A percentile compares a stretch with the other conserved stretches of the same genome.
phyloP scores from a whole-genome alignment of 1,284 basidiomycete species.

The Rhodotorula sp. region DNA sequence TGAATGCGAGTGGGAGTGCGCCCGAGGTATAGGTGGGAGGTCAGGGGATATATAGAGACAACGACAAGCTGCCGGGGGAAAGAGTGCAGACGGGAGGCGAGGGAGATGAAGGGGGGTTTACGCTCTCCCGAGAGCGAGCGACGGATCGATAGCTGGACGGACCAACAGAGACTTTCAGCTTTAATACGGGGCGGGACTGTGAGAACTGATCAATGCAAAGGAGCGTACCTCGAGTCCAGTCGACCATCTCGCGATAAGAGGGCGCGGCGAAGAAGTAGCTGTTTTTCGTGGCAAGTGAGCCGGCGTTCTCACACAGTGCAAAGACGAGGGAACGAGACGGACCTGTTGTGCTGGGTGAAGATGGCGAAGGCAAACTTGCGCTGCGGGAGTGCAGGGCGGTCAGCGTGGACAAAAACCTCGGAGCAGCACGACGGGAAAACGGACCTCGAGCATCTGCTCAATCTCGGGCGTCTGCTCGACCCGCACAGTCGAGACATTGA shows the following conservation, averaged over 20 bases:
- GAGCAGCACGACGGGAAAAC: constrained; percentile 43
- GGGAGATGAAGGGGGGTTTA: too few species aligned
- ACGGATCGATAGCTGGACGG: too few species aligned
- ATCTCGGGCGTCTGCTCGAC: constrained; percentile 84
- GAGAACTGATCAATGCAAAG: not conserved
- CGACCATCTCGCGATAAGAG: constrained; percentile 32
- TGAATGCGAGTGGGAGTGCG: too few species aligned
- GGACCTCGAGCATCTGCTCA: constrained; percentile 76
- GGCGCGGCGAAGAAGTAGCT: constrained; percentile 40
- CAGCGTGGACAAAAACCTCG: not conserved
- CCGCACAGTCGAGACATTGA: constrained; percentile 79
- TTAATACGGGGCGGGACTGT: too few species aligned
- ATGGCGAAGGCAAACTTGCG: constrained; percentile 43
- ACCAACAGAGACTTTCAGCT: too few species aligned
- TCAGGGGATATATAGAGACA: too few species aligned
- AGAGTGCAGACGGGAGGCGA: too few species aligned
- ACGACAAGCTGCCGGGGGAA: too few species aligned
- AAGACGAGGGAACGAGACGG: too few species aligned
- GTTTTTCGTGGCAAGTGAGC: not conserved
- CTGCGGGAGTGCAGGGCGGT: constrained; percentile 4
- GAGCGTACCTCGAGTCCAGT: constrained; percentile 35
- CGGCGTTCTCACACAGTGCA: too few species aligned
- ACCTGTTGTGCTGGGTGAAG: constrained; percentile 43
- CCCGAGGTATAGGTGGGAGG: too few species aligned
- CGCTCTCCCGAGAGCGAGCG: too few species aligned